Percentiles rank a stretch among this genome's conserved stretches.
phyloP scores from a whole-genome alignment of 2,329 filamentous ascomycete species.

The Arthrobotrys conoides region DNA sequence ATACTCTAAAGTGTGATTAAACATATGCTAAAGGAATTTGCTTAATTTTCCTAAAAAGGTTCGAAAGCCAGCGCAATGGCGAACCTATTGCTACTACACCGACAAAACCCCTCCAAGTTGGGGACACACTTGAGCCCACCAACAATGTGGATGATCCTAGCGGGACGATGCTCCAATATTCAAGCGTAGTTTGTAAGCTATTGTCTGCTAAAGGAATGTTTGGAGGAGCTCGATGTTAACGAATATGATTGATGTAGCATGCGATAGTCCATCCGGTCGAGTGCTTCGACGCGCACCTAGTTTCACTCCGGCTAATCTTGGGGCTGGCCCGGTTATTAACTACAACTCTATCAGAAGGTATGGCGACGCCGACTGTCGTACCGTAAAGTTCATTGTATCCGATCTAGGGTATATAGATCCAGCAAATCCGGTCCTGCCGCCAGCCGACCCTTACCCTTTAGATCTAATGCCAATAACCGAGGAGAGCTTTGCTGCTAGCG shows the following conservation, averaged over 20 bases:
- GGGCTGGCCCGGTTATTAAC: not conserved
- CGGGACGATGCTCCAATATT: slow-evolving; percentile 17
- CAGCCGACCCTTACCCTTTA: not conserved
- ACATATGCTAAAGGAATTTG: not conserved
- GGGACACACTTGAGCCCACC: slow-evolving; percentile 25
- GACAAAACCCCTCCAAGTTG: slow-evolving; percentile 6
- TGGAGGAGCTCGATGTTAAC: not conserved
- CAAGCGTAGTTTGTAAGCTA: slow-evolving; percentile 33
- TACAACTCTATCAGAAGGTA: slow-evolving; percentile 11
- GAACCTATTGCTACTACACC: not conserved
- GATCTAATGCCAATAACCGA: slow-evolving; percentile 3
- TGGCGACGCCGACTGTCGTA: slow-evolving; percentile 24
- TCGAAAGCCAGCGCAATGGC: slow-evolving; percentile 27
- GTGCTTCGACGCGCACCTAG: slow-evolving; percentile 35
- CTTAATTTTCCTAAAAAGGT: slow-evolving; percentile 11
- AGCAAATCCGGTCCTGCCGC: not conserved
- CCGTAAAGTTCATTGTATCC: slow-evolving; percentile 23
- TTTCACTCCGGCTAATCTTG: not conserved
- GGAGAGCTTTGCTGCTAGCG: slow-evolving; percentile 4
- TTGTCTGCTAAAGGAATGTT: not conserved
- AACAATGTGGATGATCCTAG: slow-evolving; percentile 14
- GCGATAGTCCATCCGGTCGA: slow-evolving; percentile 27
- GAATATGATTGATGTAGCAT: slow-evolving; percentile 19
- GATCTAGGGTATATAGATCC: slow-evolving; percentile 37
- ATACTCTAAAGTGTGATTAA: no score